Base-by-base conservation (phyloP, 441 rosid species). In the Melastoma candidum region DNA sequence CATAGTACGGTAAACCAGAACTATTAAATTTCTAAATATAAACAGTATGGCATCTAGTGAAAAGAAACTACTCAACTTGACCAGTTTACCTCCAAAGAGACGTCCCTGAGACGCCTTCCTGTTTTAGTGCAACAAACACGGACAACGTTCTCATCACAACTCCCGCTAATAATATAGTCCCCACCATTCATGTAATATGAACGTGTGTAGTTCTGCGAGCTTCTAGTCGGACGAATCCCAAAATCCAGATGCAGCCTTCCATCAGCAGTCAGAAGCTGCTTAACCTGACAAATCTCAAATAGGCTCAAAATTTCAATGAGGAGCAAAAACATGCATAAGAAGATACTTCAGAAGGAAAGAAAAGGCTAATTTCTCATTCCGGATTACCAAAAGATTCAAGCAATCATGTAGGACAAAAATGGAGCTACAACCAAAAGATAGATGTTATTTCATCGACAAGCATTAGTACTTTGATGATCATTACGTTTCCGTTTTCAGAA, bases 51-150 rank as follows among this genome's bases (percentile, higher is more conserved):
- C 36, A 3, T 29, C 36, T 29, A 29, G 36, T 29, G 36, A 29
- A 6, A 29, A 29, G 36, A 29, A 17, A 17, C 22, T 17, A 17
- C 22, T 17, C 22, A 29, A 29, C 36, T 29, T 29, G 36, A 29
- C 36, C 36, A 29, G 36, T 29, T 29, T 75, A 89, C 98, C 98
- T 85, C 97, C 74, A 92, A 71, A 58, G 84, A 79, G 61, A 92
- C 67, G 67, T 92, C 98, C 70, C 82, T 83, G 51, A 92, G 89
- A 48, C 98, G 97, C 67, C 87, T 80, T 70, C 98, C 98, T 44
- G 98, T 92, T 78, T 84, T 95, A 58, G 98, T 94, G 69, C 97
- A 92, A 64, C 94, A 85, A 61, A 92, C 74, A 46, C 87, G 98
- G 48, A 88, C 81, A 49, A 84, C 74, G 52, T 78, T 87, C 72